Evolutionary conservation across 108 stramenopile genomes (phyloP), one percentile per base, ranked within the genome.

Genomic region (Nitzschia sp.): DNA sequence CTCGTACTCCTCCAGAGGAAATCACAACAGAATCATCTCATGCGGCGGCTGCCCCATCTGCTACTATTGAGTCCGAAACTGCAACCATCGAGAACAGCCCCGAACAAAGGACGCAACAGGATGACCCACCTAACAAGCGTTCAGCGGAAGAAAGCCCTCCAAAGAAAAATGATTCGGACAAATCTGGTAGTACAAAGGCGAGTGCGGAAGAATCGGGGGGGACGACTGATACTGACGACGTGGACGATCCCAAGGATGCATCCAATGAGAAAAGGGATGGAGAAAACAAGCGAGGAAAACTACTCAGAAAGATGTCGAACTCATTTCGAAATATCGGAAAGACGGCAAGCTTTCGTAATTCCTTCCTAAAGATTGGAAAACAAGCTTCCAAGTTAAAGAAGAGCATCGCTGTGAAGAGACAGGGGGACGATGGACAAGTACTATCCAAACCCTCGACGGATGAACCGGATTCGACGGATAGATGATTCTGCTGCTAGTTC

Each of bases 311-410:
- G 19, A 21, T 61, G 33, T 61, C 59, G 8, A 22, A 6, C 3
- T 41, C 59, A 13, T 44, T 61, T 11, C 33, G n/a, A 15, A 23
- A 21, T 36, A 4, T 61, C 2, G 59, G 59, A 6, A 61, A 61
- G 59, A 61, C 36, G 19, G 25, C 45, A 13, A 48, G 46, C 33
- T 61, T 61, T 32, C 57, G 57, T n/a, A 29, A 19, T 5, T 31
- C 38, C 13, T 31, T 48, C 27, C 46, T 29, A 16, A 38, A 9
- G 22, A 48, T 64, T 27, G 45, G 46, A 19, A 64, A 64, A 50
- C 16, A 35, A n/a, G 63, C 63, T 31, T 64, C 63, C 47, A 64
- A 64, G 47, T 33, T 64, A 44, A 57, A 57, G 28, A 33, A 29
- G 55, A 15, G 15, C 6, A 8, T n/a, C 16, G 52, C 19, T 29